Percentiles rank a stretch among this genome's conserved stretches.
Evolutionary conservation across 768 basidiomycete genomes (phyloP).

Genomic region (Tylopilus subfusipes): DNA sequence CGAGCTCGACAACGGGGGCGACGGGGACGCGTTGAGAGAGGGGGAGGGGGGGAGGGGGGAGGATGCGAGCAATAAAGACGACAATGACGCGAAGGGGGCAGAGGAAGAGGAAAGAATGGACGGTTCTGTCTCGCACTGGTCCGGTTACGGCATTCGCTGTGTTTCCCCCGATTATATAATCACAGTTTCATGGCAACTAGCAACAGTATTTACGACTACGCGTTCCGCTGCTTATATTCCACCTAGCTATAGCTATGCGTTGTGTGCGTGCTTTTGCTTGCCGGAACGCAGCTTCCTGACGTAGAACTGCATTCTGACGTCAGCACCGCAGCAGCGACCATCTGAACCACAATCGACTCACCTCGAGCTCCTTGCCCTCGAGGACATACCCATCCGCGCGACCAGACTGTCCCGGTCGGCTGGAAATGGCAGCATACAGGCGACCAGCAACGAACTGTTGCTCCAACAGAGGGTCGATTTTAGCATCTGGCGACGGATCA

Average conservation of each 20-base stretch:
- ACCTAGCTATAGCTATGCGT: no score
- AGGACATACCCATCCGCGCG: constrained; percentile 96
- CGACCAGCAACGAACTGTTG: constrained; percentile 91
- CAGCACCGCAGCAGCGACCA: constrained; percentile 10
- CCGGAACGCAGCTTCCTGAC: constrained; percentile 87
- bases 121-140: constrained; percentile 19
- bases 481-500: constrained; percentile 58
- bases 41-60: no score
- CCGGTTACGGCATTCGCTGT: constrained; percentile 30
- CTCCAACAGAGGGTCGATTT: constrained; percentile 88
- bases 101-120: constrained; percentile 25
- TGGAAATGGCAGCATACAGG: constrained; percentile 89
- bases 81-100: constrained; percentile 34
- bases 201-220: not conserved
- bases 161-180: constrained; percentile 22
- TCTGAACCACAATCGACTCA: constrained; percentile 32
- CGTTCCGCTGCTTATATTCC: not conserved
- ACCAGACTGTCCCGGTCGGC: constrained; percentile 95
- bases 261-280: constrained; percentile 90
- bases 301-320: constrained; percentile 68
- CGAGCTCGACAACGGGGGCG: constrained; percentile 27
- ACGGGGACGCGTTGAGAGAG: constrained; percentile 22
- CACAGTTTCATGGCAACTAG: constrained; percentile 1
- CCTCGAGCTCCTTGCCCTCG: constrained; percentile 98
- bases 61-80: constrained; percentile 15